Evolutionary conservation across 2,329 filamentous ascomycete genomes (phyloP).

Genomic region (Eutypella sp.): DNA sequence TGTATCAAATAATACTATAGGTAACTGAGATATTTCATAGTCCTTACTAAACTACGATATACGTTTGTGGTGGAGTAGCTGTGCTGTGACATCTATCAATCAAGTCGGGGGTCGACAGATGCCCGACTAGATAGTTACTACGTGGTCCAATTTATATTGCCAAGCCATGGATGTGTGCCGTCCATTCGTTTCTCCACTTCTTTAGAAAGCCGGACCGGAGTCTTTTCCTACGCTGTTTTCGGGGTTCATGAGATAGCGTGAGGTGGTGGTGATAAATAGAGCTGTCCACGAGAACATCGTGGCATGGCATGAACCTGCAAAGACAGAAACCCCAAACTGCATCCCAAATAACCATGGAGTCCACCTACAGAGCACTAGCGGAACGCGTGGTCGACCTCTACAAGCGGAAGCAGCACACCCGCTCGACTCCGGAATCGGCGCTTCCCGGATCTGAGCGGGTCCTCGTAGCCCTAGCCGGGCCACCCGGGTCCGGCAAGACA

Average conservation of each 20-base stretch:
- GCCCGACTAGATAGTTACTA: too few relatives aligned
- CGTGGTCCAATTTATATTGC: too few relatives aligned
- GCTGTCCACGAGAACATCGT: neutral
- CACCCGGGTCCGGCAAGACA: slow-evolving; percentile 20
- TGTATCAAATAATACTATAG: too few relatives aligned
- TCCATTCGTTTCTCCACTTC: too few relatives aligned
- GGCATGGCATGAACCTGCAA: neutral
- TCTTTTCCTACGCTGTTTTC: too few relatives aligned
- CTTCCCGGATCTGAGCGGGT: neutral
- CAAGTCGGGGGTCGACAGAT: too few relatives aligned
- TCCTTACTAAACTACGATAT: too few relatives aligned
- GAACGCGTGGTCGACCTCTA: neutral
- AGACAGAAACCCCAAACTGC: neutral
- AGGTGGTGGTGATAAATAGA: neutral
- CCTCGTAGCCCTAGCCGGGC: slow-evolving; percentile 17
- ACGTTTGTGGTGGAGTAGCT: too few relatives aligned
- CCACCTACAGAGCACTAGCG: neutral
- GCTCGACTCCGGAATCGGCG: neutral
- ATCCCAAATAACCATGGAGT: neutral
- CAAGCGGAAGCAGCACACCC: neutral
- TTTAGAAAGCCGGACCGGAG: too few relatives aligned
- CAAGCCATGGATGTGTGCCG: too few relatives aligned
- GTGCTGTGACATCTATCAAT: too few relatives aligned
- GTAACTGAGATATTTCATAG: too few relatives aligned
- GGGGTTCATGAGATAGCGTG: neutral